phyloP scores from a whole-genome alignment of 176 grass and related monocot species.

The Secale cereale region DNA sequence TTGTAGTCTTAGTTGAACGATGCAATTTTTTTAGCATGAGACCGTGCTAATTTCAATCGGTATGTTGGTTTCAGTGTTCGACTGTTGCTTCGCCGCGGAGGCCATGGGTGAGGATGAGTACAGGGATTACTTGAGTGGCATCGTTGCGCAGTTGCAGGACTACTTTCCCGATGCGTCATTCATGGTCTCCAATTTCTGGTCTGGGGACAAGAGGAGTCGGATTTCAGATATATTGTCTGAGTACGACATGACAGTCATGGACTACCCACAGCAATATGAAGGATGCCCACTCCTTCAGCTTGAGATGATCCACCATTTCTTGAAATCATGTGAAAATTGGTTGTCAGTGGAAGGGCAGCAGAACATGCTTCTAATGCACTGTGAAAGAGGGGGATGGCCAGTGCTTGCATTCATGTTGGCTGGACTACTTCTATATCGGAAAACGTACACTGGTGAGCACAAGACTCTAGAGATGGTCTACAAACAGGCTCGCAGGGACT shows the following conservation, averaged over 20 bases:
- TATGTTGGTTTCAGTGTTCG: slow-evolving; percentile 73
- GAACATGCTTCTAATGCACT: slow-evolving; percentile 94
- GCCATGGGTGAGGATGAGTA: slow-evolving; percentile 69
- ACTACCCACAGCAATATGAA: slow-evolving; percentile 91
- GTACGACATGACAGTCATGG: slow-evolving; percentile 95
- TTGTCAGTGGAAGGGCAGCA: slow-evolving; percentile 88
- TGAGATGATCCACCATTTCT: slow-evolving; percentile 96
- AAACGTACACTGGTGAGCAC: slow-evolving; percentile 77
- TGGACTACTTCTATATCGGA: slow-evolving; percentile 81
- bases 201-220: slow-evolving; percentile 70
- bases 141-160: slow-evolving; percentile 74
- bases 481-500: slow-evolving; percentile 86
- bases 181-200: slow-evolving; percentile 92
- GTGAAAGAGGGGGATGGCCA: slow-evolving; percentile 91
- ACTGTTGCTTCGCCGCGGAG: slow-evolving; percentile 83
- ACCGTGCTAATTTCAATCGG: neutral
- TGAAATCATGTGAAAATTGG: slow-evolving; percentile 97
- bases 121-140: slow-evolving; percentile 75
- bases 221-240: slow-evolving; percentile 94
- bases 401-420: slow-evolving; percentile 93
- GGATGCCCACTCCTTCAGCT: slow-evolving; percentile 89
- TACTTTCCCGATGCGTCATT: slow-evolving; percentile 83
- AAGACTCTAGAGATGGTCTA: slow-evolving; percentile 98
- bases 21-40: neutral
- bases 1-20: neutral